Evolutionary conservation across 2,329 filamentous ascomycete species (phyloP).

Genomic region (Ceratocystis destructans): DNA sequence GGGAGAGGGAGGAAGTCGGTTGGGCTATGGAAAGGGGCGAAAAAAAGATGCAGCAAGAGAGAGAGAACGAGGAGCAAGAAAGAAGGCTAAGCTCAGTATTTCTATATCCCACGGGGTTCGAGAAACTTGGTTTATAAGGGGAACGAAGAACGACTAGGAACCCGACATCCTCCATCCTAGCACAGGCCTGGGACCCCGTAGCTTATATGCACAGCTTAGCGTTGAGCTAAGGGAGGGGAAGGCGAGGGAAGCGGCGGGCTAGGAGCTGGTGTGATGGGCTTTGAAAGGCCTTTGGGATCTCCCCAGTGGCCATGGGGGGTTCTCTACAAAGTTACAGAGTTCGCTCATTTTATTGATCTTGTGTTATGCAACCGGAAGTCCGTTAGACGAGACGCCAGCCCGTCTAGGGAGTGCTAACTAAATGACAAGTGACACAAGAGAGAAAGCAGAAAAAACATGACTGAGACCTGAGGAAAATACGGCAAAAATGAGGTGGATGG

Average conservation of each 20-base stretch:
- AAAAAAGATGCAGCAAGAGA: slow-evolving; percentile 18
- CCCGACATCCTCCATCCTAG: neutral
- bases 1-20: neutral
- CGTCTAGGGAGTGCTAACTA: too few species aligned
- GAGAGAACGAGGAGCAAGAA: slow-evolving; percentile 17
- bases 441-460: too few species aligned
- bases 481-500: neutral
- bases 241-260: neutral
- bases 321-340: neutral
- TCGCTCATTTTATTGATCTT: neutral
- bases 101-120: neutral
- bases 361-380: neutral
- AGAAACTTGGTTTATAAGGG: neutral
- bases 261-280: neutral
- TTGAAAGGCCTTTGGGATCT: neutral
- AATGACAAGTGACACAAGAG: neutral
- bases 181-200: neutral
- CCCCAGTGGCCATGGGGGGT: neutral
- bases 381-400: slow-evolving; percentile 1
- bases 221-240: neutral
- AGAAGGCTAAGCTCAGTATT: slow-evolving; percentile 4
- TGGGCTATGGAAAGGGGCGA: neutral
- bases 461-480: neutral
- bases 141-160: neutral
- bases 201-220: slow-evolving; percentile 3